These are phyloP conservation scores for Sparassis latifolia DNA, from an alignment of 1,284 basidiomycete genomes.

Conservation along the genomic window DNA sequence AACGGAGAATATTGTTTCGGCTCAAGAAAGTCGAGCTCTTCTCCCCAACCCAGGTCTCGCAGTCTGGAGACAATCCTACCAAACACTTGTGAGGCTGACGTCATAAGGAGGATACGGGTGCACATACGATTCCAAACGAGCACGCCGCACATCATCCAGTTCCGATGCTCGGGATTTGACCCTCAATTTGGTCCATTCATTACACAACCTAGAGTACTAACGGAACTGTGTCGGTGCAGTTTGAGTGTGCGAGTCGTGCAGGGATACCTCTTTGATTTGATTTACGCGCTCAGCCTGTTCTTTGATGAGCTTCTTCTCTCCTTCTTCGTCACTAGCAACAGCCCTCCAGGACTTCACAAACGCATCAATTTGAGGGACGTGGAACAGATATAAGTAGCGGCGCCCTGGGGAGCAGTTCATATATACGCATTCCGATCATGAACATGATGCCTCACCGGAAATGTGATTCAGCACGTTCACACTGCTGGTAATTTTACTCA, in stretches of 20 bases:
- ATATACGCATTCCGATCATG: background rate
- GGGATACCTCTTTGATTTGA: too few relatives aligned
- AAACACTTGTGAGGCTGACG: background rate
- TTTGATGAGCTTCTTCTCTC: too few relatives aligned
- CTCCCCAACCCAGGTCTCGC: conserved; percentile 1
- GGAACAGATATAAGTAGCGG: too few relatives aligned
- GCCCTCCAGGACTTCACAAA: too few relatives aligned
- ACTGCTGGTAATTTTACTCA: background rate
- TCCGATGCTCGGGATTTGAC: background rate
- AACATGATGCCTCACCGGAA: background rate
- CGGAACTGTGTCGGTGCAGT: background rate
- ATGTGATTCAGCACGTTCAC: background rate
- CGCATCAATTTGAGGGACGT: too few relatives aligned
- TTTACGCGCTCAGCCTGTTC: too few relatives aligned
- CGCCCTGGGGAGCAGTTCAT: background rate
- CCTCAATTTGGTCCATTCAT: background rate
- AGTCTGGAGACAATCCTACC: background rate
- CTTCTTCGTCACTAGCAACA: too few relatives aligned
- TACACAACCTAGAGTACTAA: background rate
- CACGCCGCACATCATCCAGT: background rate
- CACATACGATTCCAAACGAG: conserved; percentile 1
- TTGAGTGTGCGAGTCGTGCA: background rate
- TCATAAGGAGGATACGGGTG: background rate
- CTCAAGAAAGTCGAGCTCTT: background rate
- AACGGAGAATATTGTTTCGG: background rate